Conservation (phyloP, 2,329 filamentous ascomycete genomes). For the Coniochaeta sp. region DNA sequence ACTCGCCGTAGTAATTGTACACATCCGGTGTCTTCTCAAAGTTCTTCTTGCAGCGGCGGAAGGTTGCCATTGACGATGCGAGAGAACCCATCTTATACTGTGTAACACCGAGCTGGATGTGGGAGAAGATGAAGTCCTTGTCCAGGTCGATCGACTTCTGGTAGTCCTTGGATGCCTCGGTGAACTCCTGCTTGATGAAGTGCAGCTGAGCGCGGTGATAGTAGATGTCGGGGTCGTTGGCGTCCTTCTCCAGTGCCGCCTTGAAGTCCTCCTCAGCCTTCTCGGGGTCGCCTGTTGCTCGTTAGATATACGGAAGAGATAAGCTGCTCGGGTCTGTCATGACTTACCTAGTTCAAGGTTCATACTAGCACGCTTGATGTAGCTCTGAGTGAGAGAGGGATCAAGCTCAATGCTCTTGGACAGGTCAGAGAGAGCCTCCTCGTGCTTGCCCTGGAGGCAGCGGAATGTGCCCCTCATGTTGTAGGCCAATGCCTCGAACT, state of each 20-base stretch:
- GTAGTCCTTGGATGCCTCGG: slow-evolving; percentile 94
- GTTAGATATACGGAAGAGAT: no score
- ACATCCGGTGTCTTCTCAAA: slow-evolving; percentile 95
- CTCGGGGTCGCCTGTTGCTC: slow-evolving; percentile 63
- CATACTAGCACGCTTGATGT: slow-evolving; percentile 98
- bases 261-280: slow-evolving; percentile 84
- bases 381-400: slow-evolving; percentile 84
- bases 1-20: slow-evolving; percentile 99
- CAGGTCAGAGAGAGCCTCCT: slow-evolving; percentile 74
- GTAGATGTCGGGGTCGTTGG: slow-evolving; percentile 91
- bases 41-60: slow-evolving; percentile 96
- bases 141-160: slow-evolving; percentile 98
- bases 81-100: slow-evolving; percentile 99
- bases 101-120: slow-evolving; percentile 97
- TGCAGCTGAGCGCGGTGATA: slow-evolving; percentile 98
- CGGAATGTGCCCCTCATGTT: slow-evolving; percentile 96
- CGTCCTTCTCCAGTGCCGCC: slow-evolving; percentile 75
- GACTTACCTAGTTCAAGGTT: slow-evolving; percentile 81
- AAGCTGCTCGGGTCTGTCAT: not conserved
- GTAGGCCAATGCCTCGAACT: slow-evolving; percentile 84
- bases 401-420: slow-evolving; percentile 91
- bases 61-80: slow-evolving; percentile 96
- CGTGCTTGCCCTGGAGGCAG: slow-evolving; percentile 84
- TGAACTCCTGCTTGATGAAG: slow-evolving; percentile 93
- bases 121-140: slow-evolving; percentile 94